Percentiles rank a stretch among this genome's conserved stretches.
phyloP scores from a whole-genome alignment of 139 green algal species.

The Chlamydomonas schloesseri region DNA sequence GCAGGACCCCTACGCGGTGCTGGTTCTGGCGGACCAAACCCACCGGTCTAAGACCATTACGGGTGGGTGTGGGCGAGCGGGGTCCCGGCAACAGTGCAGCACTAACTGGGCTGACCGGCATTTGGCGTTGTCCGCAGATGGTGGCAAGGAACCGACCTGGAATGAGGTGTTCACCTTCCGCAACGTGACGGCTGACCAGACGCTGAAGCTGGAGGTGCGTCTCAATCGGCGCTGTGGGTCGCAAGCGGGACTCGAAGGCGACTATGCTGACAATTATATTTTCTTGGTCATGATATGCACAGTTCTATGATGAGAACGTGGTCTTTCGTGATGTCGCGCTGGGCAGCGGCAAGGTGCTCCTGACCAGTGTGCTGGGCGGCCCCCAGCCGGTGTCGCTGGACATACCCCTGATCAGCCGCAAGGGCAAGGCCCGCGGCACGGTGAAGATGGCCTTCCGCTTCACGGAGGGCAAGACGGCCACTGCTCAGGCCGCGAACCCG shows the following conservation, averaged over 20 bases:
- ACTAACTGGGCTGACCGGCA: neutral
- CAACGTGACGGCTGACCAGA: slow-evolving; percentile 28
- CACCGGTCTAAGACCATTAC: slow-evolving; percentile 36
- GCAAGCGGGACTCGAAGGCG: neutral
- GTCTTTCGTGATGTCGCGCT: slow-evolving; percentile 56
- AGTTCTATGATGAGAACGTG: slow-evolving; percentile 67
- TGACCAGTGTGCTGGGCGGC: neutral
- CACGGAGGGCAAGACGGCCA: slow-evolving; percentile 38
- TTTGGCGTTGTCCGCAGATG: slow-evolving; percentile 28
- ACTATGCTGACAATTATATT: neutral
- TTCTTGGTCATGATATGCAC: neutral
- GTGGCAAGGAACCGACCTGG: slow-evolving; percentile 58
- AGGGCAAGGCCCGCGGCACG: slow-evolving; percentile 43
- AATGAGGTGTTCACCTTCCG: slow-evolving; percentile 56
- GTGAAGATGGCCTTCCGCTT: slow-evolving; percentile 45
- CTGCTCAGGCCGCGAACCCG: neutral
- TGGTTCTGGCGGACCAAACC: slow-evolving; percentile 19
- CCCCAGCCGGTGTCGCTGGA: neutral
- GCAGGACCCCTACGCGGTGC: slow-evolving; percentile 32
- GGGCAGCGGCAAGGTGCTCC: slow-evolving; percentile 45
- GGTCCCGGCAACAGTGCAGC: neutral
- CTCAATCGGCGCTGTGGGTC: too few relatives aligned
- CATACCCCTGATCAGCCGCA: slow-evolving; percentile 41
- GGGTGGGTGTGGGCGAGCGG: neutral
- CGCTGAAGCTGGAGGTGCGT: slow-evolving; percentile 55